These are phyloP conservation scores for Populus hybrid DNA, from an alignment of 441 rosid genomes.

Conservation along the genomic window DNA sequence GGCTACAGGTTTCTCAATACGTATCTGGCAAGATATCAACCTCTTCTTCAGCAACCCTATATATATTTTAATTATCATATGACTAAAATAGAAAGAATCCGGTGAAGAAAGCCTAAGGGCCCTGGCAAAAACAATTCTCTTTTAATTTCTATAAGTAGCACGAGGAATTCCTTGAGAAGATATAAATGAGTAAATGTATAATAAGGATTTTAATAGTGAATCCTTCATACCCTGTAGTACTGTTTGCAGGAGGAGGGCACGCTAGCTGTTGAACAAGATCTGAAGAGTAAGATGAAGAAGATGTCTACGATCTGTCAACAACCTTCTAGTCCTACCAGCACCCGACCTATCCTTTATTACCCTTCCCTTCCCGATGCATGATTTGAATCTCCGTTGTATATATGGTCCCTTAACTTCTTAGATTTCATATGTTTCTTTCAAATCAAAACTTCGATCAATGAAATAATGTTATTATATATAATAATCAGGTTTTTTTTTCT, in stretches of 20 bases:
- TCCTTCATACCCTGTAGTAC: not conserved
- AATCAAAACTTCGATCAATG: not conserved
- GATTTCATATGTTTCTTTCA: not conserved
- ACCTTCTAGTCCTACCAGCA: constrained; percentile 17
- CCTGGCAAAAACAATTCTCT: no score
- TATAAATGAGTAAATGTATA: not conserved
- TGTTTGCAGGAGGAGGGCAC: not conserved
- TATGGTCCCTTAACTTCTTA: constrained; percentile 18
- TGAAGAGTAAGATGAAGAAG: not conserved
- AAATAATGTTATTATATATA: no score
- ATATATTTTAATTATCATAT: no score
- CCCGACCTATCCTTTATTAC: constrained; percentile 19
- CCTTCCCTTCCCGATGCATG: constrained; percentile 25
- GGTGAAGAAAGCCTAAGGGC: no score
- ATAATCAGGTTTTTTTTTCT: no score
- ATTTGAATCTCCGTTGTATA: constrained; percentile 1
- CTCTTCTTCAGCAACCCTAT: no score
- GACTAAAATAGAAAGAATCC: no score
- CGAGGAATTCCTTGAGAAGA: no score
- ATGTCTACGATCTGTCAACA: not conserved
- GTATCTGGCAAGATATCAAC: no score
- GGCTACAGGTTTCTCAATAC: no score
- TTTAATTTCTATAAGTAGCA: no score
- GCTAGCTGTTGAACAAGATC: not conserved
- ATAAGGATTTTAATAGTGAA: not conserved